Evolutionary conservation across 192 early-diverging fungal genomes (phyloP).

Genomic region (Geosiphon pyriformis): DNA sequence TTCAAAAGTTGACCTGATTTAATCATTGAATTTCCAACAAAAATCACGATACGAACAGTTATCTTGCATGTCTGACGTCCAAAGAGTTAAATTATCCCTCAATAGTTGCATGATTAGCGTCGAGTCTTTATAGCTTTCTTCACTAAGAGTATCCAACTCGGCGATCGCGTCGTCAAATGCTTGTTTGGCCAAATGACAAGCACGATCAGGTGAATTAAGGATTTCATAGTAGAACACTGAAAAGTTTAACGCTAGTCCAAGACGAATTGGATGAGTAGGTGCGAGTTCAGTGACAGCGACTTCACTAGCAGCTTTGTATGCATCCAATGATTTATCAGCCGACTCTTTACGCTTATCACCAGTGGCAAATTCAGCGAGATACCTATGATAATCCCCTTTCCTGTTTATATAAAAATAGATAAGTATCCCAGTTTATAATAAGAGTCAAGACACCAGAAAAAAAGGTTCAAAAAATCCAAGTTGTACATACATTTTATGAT

Average conservation of each 20-base stretch:
- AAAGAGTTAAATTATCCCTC: constrained; percentile 98
- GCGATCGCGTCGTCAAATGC: constrained; percentile 99
- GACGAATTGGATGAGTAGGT: constrained; percentile 97
- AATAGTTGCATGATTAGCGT: constrained; percentile 99
- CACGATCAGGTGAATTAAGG: constrained; percentile 94
- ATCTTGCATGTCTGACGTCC: constrained; percentile 96
- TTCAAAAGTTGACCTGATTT: too few relatives aligned
- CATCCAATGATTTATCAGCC: constrained; percentile 77
- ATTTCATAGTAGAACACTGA: constrained; percentile 99
- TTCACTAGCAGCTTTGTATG: constrained; percentile 94
- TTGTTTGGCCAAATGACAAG: constrained; percentile 87
- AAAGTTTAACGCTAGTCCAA: constrained; percentile 97
- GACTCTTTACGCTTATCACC: constrained; percentile 81
- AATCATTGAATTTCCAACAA: too few relatives aligned
- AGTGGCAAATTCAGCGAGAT: constrained; percentile 95
- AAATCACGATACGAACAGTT: constrained; percentile 31
- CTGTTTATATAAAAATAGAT: constrained; percentile 40
- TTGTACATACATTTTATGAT: constrained; percentile 91
- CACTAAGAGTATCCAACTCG: constrained; percentile 95
- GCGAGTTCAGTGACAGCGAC: constrained; percentile 91
- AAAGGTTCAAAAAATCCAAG: neutral
- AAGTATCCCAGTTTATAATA: constrained; percentile 24
- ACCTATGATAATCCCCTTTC: constrained; percentile 99
- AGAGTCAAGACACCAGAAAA: neutral
- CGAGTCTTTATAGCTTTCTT: constrained; percentile 99